Base-by-base conservation (phyloP, 2,329 filamentous ascomycete species). In the Pyrenochaeta sp. region DNA sequence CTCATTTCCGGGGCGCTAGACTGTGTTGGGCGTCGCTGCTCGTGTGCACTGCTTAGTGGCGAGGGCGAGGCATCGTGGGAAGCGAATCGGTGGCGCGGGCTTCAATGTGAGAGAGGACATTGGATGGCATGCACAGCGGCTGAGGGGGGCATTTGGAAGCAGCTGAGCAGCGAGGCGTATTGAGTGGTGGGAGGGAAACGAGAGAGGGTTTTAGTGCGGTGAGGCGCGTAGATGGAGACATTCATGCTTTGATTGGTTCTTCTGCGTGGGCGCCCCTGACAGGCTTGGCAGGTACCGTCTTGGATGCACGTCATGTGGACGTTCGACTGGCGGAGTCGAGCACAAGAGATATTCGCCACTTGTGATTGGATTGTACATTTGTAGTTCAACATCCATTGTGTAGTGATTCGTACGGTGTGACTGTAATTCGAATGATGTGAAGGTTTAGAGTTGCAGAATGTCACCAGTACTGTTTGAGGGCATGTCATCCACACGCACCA, bases 221-320 rank as follows among this genome's bases (percentile, higher is more conserved):
- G 13, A 18, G 22, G 34, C 23, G 34, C 21, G 18, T 7, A 6
- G 22, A 14, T 18, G 34, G 21, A n/a, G n/a, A n/a, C n/a, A n/a
- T n/a, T n/a, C n/a, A n/a, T n/a, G 21, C 19, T 5, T 6, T 24
- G 32, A 35, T 36, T 36, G 22, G 22, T 7, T 27, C 13, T 17
- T 23, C 21, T 21, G 22, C 22, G 22, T 24, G 13, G n/a, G n/a
- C 11, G 8, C 34, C 34, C 34, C 22, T 26, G 34, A 24, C 11
- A n/a, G n/a, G 9, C 34, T 36, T 36, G 34, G 34, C 34, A 36
- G 34, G 22, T 36, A 28, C 34, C n/a, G 34, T 11, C n/a, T 8
- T 3, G 13, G 14, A 26, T 26, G 34, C 14, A 27, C 22, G 22
- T 27, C 34, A 36, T 36, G 22, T 19, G 22, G 13, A 21, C n/a